A percentile compares a stretch with the other conserved stretches of the same genome.
phyloP scores from a whole-genome alignment of 768 basidiomycete genomes.

The Suillus spraguei region DNA sequence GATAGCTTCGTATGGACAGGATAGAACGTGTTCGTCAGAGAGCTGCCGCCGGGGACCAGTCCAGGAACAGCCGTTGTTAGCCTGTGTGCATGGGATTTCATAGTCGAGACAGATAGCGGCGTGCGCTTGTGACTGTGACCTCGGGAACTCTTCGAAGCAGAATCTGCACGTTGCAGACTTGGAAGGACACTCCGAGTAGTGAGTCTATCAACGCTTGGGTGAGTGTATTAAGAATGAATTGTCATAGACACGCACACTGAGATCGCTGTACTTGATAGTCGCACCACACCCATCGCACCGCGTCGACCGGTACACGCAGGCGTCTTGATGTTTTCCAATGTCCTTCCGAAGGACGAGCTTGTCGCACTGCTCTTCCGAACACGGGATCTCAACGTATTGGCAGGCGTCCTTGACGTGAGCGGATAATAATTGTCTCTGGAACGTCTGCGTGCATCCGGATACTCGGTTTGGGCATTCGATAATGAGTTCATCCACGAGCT shows the following conservation, averaged over 20 bases:
- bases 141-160: constrained; percentile 41
- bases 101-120: constrained; percentile 40
- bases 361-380: constrained; percentile 49
- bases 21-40: constrained; percentile 36
- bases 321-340: constrained; percentile 41
- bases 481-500: constrained; percentile 83
- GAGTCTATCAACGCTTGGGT: constrained; percentile 32
- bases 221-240: constrained; percentile 10
- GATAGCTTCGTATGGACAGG: constrained; percentile 62
- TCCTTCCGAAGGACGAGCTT: constrained; percentile 49
- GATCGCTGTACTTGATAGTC: constrained; percentile 35
- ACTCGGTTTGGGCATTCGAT: constrained; percentile 68
- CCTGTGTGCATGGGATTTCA: constrained; percentile 47
- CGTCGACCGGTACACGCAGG: constrained; percentile 38
- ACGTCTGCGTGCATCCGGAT: constrained; percentile 62
- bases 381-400: constrained; percentile 53
- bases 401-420: constrained; percentile 67
- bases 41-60: constrained; percentile 44
- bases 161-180: constrained; percentile 40
- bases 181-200: constrained; percentile 41
- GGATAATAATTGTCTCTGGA: constrained; percentile 67
- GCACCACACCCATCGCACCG: constrained; percentile 43
- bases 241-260: constrained; percentile 37
- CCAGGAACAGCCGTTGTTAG: constrained; percentile 56
- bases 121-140: constrained; percentile 39